These are phyloP conservation scores for Albophoma yamanashiensis DNA, from an alignment of 2,329 filamentous ascomycete species.

Conservation along the genomic window DNA sequence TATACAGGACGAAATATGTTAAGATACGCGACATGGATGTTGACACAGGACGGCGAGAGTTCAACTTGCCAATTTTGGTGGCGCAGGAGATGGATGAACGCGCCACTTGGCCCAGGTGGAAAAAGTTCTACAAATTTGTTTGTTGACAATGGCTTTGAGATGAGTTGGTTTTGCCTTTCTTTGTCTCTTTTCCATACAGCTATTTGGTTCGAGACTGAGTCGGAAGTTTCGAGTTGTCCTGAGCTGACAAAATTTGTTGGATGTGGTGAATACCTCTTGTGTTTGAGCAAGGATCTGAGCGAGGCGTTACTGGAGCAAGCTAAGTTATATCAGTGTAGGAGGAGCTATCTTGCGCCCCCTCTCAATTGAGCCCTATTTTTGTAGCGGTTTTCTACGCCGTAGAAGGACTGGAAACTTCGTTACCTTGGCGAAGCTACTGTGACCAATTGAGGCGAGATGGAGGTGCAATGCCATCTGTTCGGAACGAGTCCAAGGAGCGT, in stretches of 20 bases:
- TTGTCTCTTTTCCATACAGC: not conserved
- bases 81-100: constrained; percentile 71
- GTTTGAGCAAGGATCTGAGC: too few relatives aligned
- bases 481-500: too few relatives aligned
- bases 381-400: too few relatives aligned
- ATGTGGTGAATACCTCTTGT: too few relatives aligned
- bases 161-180: not conserved
- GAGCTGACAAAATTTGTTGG: not conserved
- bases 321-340: too few relatives aligned
- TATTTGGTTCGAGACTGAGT: not conserved
- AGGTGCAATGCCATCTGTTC: too few relatives aligned
- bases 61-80: constrained; percentile 69
- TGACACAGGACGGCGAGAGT: constrained; percentile 71
- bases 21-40: constrained; percentile 70
- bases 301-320: too few relatives aligned
- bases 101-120: constrained; percentile 64
- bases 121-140: constrained; percentile 61
- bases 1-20: constrained; percentile 58
- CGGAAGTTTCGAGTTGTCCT: not conserved
- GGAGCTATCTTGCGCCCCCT: too few relatives aligned
- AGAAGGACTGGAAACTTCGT: too few relatives aligned
- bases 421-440: too few relatives aligned
- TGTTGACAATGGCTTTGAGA: constrained; percentile 36
- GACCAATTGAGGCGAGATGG: too few relatives aligned
- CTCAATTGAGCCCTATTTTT: too few relatives aligned